phyloP scores from a whole-genome alignment of 2,329 filamentous ascomycete genomes.

The Keithomyces neogunnii region DNA sequence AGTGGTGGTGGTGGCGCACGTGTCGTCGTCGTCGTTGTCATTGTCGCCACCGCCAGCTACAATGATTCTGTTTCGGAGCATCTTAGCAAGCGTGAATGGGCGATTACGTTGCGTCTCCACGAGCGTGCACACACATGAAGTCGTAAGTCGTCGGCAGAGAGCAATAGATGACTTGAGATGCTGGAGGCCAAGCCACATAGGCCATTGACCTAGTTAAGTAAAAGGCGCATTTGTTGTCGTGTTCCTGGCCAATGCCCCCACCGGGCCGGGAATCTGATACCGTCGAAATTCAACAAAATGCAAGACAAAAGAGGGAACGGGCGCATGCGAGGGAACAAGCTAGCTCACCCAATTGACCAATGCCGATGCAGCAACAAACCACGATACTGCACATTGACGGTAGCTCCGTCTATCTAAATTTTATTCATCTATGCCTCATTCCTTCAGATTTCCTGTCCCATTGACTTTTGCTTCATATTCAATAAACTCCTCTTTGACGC shows the following conservation, averaged over 20 bases:
- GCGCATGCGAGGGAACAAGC: not conserved
- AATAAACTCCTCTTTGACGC: not conserved
- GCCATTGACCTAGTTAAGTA: no score
- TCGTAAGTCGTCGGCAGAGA: not conserved
- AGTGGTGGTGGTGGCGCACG: not conserved
- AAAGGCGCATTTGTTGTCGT: no score
- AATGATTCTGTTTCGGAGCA: not conserved
- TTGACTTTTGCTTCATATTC: not conserved
- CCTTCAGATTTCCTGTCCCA: not conserved
- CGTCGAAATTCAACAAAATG: not conserved
- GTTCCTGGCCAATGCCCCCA: no score
- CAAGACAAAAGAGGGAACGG: not conserved
- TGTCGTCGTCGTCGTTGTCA: no score
- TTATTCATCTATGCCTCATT: not conserved
- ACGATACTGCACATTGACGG: not conserved
- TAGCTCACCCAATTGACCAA: slow-evolving; percentile 1
- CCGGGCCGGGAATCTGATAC: no score
- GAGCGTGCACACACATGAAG: no score
- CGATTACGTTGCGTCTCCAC: not conserved
- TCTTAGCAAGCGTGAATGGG: not conserved
- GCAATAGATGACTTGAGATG: not conserved
- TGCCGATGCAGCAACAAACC: not conserved
- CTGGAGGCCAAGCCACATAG: not conserved
- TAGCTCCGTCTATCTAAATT: not conserved
- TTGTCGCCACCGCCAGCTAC: no score